Evolutionary conservation across 495 filamentous ascomycete species (phyloP).

Genomic region (Penicillium subrubescens): DNA sequence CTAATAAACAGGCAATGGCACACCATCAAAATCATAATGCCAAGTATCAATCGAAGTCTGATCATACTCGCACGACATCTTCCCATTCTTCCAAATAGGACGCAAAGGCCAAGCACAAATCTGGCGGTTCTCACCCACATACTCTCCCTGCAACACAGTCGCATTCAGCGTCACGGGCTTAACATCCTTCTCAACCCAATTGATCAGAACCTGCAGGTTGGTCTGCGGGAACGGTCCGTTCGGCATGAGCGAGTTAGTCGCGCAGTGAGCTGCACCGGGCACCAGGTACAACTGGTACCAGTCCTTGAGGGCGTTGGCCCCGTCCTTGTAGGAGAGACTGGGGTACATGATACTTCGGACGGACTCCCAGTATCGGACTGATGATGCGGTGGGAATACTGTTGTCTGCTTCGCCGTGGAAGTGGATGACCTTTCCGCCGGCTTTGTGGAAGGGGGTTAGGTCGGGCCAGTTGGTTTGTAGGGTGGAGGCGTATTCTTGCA

Average conservation of each 20-base stretch:
- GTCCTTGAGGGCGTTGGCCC: conserved; percentile 41
- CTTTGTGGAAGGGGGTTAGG: conserved; percentile 41
- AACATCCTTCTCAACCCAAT: conserved; percentile 54
- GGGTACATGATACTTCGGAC: conserved; percentile 55
- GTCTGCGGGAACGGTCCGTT: conserved; percentile 49
- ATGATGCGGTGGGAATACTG: conserved; percentile 49
- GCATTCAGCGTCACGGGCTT: conserved; percentile 41
- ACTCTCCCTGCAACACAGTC: conserved; percentile 31
- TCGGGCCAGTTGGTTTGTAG: conserved; percentile 48
- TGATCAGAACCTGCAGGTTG: conserved; percentile 44
- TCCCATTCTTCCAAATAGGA: conserved; percentile 41
- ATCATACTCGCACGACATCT: conserved; percentile 45
- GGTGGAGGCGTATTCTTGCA: conserved; percentile 17
- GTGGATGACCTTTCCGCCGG: conserved; percentile 55
- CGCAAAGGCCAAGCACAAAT: conserved; percentile 51
- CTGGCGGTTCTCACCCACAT: conserved; percentile 38
- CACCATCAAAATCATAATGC: conserved; percentile 35
- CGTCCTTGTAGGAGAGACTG: conserved; percentile 34
- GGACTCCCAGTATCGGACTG: conserved; percentile 51
- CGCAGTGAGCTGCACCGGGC: conserved; percentile 55
- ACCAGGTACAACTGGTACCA: conserved; percentile 57
- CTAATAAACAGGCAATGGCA: conserved; percentile 30
- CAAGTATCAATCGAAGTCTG: conserved; percentile 43
- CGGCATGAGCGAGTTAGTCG: conserved; percentile 38
- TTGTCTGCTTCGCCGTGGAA: conserved; percentile 55